Evolutionary conservation across 176 grass and related monocot genomes (phyloP).

Genomic region (Bonia amplexicaulis): DNA sequence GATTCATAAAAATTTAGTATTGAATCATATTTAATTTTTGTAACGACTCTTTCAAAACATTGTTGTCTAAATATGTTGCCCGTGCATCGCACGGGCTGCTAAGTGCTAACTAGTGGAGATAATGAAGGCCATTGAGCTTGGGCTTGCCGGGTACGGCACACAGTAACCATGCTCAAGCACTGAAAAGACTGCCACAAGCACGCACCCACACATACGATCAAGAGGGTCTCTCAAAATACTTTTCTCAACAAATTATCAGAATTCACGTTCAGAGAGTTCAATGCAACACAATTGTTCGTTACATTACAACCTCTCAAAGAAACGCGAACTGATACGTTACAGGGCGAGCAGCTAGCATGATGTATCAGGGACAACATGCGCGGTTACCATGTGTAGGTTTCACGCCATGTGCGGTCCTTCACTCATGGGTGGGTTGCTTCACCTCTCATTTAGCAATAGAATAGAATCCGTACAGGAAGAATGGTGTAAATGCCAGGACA

Average conservation of each 20-base stretch:
- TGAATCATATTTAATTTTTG: no score
- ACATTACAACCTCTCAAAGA: neutral
- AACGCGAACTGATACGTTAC: neutral
- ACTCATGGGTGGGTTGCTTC: neutral
- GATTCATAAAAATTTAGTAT: no score
- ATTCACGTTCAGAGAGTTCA: neutral
- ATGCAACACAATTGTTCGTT: neutral
- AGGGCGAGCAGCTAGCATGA: neutral
- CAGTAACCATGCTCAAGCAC: neutral
- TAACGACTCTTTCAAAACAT: no score
- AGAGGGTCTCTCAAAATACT: neutral
- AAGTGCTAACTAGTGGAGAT: neutral
- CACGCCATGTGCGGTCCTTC: neutral
- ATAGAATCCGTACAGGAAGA: neutral
- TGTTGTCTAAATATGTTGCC: no score
- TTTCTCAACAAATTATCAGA: neutral
- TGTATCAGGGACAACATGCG: neutral
- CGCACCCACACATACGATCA: neutral
- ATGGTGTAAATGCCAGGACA: neutral
- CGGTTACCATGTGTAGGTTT: neutral
- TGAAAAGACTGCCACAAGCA: neutral
- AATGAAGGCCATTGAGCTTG: neutral
- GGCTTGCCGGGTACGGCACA: neutral
- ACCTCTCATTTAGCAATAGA: neutral
- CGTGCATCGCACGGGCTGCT: no score